Conservation (phyloP, 371 early-diverging fungal species). For the Circinella minor region DNA sequence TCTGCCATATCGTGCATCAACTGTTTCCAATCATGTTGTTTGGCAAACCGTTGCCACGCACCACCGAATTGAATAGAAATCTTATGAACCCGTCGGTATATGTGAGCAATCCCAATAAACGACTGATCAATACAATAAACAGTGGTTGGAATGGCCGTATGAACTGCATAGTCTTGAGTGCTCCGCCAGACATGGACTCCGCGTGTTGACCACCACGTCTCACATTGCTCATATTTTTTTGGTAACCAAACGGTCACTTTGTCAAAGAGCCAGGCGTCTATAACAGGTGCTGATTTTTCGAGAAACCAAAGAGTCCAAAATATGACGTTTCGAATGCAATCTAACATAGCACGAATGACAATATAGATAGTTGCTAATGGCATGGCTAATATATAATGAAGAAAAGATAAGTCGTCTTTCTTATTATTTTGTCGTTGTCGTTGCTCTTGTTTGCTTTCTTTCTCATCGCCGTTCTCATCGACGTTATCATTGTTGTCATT, state of each 20-base stretch:
- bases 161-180: background rate
- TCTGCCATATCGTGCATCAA: constrained; percentile 25
- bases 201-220: constrained; percentile 30
- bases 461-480: background rate
- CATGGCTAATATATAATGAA: constrained; percentile 36
- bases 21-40: constrained; percentile 37
- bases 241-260: constrained; percentile 37
- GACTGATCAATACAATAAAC: constrained; percentile 6
- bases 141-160: constrained; percentile 12
- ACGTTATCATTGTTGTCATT: background rate
- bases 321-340: background rate
- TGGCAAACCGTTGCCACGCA: constrained; percentile 26
- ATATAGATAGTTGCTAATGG: constrained; percentile 44
- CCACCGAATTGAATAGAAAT: background rate
- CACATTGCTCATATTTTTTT: constrained; percentile 5
- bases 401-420: constrained; percentile 16
- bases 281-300: constrained; percentile 30
- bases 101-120: constrained; percentile 3
- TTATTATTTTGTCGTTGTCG: background rate
- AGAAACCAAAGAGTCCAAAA: constrained; percentile 24
- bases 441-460: background rate
- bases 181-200: constrained; percentile 19
- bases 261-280: constrained; percentile 48
- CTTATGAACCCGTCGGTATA: background rate
- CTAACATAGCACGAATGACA: background rate